These are phyloP conservation scores for Lentinula novae-zelandiae DNA, from an alignment of 1,284 basidiomycete genomes.

Conservation along the genomic window DNA sequence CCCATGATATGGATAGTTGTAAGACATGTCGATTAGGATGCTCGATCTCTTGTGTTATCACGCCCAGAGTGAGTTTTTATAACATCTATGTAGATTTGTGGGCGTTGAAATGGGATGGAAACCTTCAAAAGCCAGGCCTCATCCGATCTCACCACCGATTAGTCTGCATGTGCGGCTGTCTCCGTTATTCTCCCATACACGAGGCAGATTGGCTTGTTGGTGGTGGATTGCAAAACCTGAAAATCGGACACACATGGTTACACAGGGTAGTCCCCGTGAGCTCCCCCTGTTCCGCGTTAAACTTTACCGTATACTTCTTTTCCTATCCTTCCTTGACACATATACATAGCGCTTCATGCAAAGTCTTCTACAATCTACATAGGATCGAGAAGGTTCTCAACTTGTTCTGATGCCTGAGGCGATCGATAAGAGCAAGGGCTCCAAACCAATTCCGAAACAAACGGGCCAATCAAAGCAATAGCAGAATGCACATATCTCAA, in stretches of 20 bases:
- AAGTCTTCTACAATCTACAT: no score
- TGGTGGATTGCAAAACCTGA: not conserved
- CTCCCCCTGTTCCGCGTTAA: no score
- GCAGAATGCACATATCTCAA: not conserved
- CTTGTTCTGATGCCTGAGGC: no score
- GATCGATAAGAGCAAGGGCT: no score
- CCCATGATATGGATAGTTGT: not conserved
- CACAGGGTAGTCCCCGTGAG: no score
- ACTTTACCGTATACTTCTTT: not conserved
- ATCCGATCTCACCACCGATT: slow-evolving; percentile 1
- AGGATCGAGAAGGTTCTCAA: not conserved
- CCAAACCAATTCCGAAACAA: no score
- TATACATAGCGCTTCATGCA: not conserved
- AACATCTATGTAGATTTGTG: not conserved
- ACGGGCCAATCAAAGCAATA: no score
- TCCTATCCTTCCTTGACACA: no score
- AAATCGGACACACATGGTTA: not conserved
- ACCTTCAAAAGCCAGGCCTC: not conserved
- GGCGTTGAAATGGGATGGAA: not conserved
- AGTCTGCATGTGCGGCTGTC: not conserved
- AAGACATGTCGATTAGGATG: not conserved
- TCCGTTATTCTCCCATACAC: slow-evolving; percentile 10
- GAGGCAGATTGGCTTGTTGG: slow-evolving; percentile 3
- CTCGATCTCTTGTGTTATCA: not conserved
- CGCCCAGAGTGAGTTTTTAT: not conserved